Conservation (phyloP, 2,329 filamentous ascomycete species). For the Alternaria sp. region DNA sequence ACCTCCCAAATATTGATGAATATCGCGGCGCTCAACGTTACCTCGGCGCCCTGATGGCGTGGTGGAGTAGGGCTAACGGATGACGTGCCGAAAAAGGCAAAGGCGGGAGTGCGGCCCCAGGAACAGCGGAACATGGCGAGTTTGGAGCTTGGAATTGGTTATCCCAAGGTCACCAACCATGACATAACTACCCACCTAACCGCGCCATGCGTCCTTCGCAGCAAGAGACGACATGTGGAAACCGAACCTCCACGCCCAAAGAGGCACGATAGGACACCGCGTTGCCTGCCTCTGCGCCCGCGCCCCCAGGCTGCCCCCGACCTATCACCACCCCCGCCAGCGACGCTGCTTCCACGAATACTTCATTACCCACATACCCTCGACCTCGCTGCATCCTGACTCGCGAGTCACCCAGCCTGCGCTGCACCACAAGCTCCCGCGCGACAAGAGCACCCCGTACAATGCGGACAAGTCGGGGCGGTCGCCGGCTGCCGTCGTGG, state of each 20-base stretch:
- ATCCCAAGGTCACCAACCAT: conserved; percentile 26
- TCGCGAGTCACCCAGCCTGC: conserved; percentile 64
- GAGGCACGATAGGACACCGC: conserved; percentile 35
- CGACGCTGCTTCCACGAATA: conserved; percentile 81
- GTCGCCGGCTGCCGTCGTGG: conserved; percentile 46
- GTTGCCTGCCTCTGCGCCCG: conserved; percentile 22
- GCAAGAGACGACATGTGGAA: conserved; percentile 49
- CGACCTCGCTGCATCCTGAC: conserved; percentile 90
- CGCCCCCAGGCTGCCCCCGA: conserved; percentile 9
- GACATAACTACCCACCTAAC: conserved; percentile 35
- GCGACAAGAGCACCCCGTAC: conserved; percentile 83
- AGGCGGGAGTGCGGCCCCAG: conserved; percentile 17
- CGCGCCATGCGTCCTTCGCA: conserved; percentile 43
- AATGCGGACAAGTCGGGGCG: conserved; percentile 49
- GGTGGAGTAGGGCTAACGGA: conserved; percentile 17
- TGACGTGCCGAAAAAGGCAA: conserved; percentile 17
- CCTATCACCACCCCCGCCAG: conserved; percentile 22
- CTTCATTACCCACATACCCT: conserved; percentile 94
- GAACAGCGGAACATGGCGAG: conserved; percentile 25
- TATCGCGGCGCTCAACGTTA: neutral
- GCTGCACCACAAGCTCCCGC: conserved; percentile 83
- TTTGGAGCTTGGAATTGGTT: conserved; percentile 24
- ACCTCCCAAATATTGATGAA: neutral
- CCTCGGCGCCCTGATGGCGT: neutral
- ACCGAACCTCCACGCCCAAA: conserved; percentile 33